These are phyloP conservation scores for Pyropia haitanensis DNA, from an alignment of 23 red algal species.

Conservation along the genomic window DNA sequence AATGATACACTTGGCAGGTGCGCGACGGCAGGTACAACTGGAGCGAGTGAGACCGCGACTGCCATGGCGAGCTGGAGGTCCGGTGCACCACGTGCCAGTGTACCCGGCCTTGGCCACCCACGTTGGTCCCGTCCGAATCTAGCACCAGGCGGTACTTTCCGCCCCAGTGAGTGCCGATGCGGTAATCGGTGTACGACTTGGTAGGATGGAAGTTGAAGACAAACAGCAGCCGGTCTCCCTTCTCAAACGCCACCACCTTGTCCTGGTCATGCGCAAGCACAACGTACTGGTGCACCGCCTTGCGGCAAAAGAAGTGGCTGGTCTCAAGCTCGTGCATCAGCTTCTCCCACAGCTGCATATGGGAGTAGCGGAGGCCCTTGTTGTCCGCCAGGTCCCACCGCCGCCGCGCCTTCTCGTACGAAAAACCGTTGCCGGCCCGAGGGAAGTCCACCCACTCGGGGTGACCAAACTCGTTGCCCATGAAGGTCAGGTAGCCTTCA, in stretches of 20 bases:
- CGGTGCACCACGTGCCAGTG: conserved; percentile 67
- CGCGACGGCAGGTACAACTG: conserved; percentile 76
- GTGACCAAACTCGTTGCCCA: conserved; percentile 99
- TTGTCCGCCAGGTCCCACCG: conserved; percentile 91
- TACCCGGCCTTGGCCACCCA: conserved; percentile 81
- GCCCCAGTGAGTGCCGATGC: conserved; percentile 83
- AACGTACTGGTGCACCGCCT: conserved; percentile 80
- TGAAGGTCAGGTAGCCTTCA: conserved; percentile 98
- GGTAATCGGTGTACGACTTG: conserved; percentile 79
- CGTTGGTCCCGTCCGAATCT: conserved; percentile 66
- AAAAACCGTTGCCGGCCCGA: conserved; percentile 89
- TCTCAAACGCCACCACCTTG: conserved; percentile 79
- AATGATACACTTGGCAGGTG: conserved; percentile 94
- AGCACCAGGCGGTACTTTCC: conserved; percentile 82
- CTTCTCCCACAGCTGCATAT: conserved; percentile 70
- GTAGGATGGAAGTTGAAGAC: conserved; percentile 98
- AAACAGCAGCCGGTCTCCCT: conserved; percentile 84
- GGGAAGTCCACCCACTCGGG: conserved; percentile 99
- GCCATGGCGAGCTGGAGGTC: conserved; percentile 30
- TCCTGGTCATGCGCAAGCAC: conserved; percentile 63
- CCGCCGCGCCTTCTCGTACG: conserved; percentile 89
- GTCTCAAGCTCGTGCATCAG: conserved; percentile 62
- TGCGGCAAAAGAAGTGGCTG: conserved; percentile 67
- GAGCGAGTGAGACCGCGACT: conserved; percentile 79
- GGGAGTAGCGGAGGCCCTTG: conserved; percentile 54